phyloP scores from a whole-genome alignment of 768 basidiomycete genomes.

The Pleurotus salmoneostramineus region DNA sequence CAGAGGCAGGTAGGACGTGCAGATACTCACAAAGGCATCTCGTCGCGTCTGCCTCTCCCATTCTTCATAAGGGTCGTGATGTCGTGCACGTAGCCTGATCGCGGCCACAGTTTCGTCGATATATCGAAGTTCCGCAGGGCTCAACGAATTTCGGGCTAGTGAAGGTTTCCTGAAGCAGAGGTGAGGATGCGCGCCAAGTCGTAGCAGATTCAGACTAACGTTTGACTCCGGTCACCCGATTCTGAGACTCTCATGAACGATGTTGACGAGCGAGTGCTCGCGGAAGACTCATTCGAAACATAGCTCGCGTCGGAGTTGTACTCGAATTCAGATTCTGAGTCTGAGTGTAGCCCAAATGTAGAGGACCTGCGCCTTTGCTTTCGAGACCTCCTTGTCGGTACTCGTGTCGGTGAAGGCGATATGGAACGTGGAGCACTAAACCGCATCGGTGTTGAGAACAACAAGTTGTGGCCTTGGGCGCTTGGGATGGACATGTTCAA shows the following conservation, averaged over 20 bases:
- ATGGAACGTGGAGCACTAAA: constrained; percentile 50
- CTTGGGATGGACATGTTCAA: no score
- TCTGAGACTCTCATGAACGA: constrained; percentile 42
- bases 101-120: constrained; percentile 48
- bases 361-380: constrained; percentile 32
- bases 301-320: constrained; percentile 25
- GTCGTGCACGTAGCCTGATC: constrained; percentile 45
- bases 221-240: constrained; percentile 28
- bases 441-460: constrained; percentile 31
- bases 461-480: no score
- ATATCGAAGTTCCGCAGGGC: constrained; percentile 34
- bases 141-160: constrained; percentile 22
- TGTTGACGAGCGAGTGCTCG: constrained; percentile 27
- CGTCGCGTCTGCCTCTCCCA: constrained; percentile 50
- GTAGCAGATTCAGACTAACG: constrained; percentile 26
- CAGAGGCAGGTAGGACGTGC: no score
- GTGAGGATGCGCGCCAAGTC: background rate
- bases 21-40: constrained; percentile 43
- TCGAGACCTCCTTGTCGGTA: constrained; percentile 6
- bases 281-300: constrained; percentile 17
- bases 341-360: constrained; percentile 43
- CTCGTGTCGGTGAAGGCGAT: constrained; percentile 37
- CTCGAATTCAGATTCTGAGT: constrained; percentile 42
- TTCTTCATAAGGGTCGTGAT: constrained; percentile 55
- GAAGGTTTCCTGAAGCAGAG: constrained; percentile 16